Percentiles rank a stretch among this genome's conserved stretches.
Conservation (phyloP, 2,329 filamentous ascomycete genomes). For the Sporothrix sp. region DNA sequence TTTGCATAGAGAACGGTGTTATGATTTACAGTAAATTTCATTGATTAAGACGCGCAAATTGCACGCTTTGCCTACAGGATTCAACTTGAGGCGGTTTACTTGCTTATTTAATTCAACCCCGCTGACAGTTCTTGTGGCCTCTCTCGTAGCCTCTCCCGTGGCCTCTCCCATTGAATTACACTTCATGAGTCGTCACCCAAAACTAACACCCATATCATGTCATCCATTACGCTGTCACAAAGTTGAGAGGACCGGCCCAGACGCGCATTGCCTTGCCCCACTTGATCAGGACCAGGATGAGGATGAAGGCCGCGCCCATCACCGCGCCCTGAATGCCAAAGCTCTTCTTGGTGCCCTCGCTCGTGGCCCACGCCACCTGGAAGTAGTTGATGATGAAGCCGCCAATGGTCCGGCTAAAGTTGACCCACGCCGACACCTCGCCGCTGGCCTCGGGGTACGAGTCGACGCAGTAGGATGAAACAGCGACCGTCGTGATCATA, state of each 20-base stretch:
- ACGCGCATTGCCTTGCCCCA: constrained; percentile 26
- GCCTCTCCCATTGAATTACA: no score
- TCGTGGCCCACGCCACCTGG: constrained; percentile 39
- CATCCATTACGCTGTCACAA: constrained; percentile 21
- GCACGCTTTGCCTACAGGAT: no score
- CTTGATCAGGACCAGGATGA: constrained; percentile 21
- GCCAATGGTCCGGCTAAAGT: constrained; percentile 34
- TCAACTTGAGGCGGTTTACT: no score
- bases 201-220: no score
- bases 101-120: no score
- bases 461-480: constrained; percentile 44
- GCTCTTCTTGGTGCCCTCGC: constrained; percentile 33
- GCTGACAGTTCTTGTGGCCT: no score
- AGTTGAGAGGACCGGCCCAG: constrained; percentile 25
- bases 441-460: constrained; percentile 46
- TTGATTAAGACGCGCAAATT: no score
- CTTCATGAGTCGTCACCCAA: no score
- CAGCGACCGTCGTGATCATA: constrained; percentile 43
- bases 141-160: no score
- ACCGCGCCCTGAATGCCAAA: constrained; percentile 39
- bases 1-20: no score
- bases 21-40: no score
- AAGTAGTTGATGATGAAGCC: constrained; percentile 45
- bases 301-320: constrained; percentile 21
- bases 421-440: constrained; percentile 43